phyloP scores from a whole-genome alignment of 2,329 filamentous ascomycete species.

The Coniochaeta sp. region DNA sequence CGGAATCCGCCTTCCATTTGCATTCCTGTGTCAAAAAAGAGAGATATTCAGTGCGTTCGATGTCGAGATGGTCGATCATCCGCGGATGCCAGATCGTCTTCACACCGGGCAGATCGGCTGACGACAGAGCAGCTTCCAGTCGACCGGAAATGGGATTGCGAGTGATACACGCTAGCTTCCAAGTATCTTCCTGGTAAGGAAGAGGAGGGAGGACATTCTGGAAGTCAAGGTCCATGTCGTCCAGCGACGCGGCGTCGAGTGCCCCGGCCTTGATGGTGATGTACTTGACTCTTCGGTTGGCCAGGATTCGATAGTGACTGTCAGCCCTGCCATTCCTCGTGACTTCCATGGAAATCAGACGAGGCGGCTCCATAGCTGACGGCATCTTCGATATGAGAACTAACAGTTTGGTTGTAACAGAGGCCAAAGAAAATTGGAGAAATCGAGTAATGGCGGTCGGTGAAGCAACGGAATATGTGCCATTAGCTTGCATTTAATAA shows the following conservation, averaged over 20 bases:
- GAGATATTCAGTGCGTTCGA: too few relatives aligned
- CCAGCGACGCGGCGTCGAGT: slow-evolving; percentile 1
- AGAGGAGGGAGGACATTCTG: slow-evolving; percentile 3
- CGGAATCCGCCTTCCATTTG: slow-evolving; percentile 1
- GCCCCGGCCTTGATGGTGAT: slow-evolving; percentile 3
- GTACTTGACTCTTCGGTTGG: slow-evolving; percentile 2
- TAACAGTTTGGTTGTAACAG: not conserved
- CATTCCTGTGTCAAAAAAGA: too few relatives aligned
- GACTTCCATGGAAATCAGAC: slow-evolving; percentile 3
- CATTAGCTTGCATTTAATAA: too few relatives aligned
- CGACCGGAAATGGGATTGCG: not conserved
- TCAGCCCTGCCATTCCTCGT: not conserved
- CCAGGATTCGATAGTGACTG: not conserved
- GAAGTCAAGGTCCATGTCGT: slow-evolving; percentile 2
- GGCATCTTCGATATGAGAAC: slow-evolving; percentile 1
- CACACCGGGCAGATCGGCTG: not conserved
- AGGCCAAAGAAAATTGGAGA: not conserved
- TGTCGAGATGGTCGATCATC: slow-evolving; percentile 9
- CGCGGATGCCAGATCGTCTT: slow-evolving; percentile 5
- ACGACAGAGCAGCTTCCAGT: not conserved
- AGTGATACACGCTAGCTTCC: not conserved
- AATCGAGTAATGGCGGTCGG: too few relatives aligned
- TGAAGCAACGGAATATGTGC: too few relatives aligned
- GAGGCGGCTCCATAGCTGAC: slow-evolving; percentile 2
- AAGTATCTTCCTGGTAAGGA: slow-evolving; percentile 1